A percentile compares a stretch with the other conserved stretches of the same genome.
Evolutionary conservation across 2,329 filamentous ascomycete species (phyloP).

Genomic region (Penicillium oxalicum): DNA sequence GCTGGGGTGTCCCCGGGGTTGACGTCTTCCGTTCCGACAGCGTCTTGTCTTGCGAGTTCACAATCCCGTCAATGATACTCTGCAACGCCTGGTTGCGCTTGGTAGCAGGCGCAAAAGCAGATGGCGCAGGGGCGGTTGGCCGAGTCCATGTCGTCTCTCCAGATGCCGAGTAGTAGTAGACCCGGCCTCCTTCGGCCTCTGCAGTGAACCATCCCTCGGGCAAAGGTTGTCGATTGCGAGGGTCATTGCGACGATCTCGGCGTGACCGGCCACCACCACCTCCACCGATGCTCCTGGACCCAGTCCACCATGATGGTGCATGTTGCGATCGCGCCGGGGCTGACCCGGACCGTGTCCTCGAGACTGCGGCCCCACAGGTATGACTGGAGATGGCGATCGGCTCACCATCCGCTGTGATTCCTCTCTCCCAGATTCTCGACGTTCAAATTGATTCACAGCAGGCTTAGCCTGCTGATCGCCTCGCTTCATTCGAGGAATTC

Average conservation of each 20-base stretch:
- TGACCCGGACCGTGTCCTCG: conserved; percentile 31
- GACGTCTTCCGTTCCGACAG: conserved; percentile 46
- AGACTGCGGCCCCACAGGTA: conserved; percentile 41
- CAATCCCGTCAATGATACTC: conserved; percentile 78
- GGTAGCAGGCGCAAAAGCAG: conserved; percentile 56
- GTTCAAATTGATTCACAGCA: conserved; percentile 60
- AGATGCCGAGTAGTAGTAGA: conserved; percentile 78
- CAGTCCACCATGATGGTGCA: conserved; percentile 49
- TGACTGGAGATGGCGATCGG: conserved; percentile 46
- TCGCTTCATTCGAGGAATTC: conserved; percentile 84
- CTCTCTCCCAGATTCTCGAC: conserved; percentile 48
- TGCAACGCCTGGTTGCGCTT: conserved; percentile 71
- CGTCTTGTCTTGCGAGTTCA: conserved; percentile 58
- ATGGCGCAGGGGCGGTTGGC: conserved; percentile 64
- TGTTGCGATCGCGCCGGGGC: conserved; percentile 53
- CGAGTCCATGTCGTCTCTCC: conserved; percentile 77
- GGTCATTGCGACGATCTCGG: conserved; percentile 26
- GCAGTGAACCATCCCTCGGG: conserved; percentile 83
- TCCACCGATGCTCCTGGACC: neutral
- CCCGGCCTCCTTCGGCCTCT: conserved; percentile 60
- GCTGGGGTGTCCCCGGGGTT: conserved; percentile 60
- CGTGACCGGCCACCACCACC: conserved; percentile 22
- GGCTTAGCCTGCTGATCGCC: conserved; percentile 46
- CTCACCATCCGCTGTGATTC: conserved; percentile 46
- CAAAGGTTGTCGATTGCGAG: conserved; percentile 50